phyloP scores from a whole-genome alignment of 2,329 filamentous ascomycete genomes.

The Pestalotiopsis sp. region DNA sequence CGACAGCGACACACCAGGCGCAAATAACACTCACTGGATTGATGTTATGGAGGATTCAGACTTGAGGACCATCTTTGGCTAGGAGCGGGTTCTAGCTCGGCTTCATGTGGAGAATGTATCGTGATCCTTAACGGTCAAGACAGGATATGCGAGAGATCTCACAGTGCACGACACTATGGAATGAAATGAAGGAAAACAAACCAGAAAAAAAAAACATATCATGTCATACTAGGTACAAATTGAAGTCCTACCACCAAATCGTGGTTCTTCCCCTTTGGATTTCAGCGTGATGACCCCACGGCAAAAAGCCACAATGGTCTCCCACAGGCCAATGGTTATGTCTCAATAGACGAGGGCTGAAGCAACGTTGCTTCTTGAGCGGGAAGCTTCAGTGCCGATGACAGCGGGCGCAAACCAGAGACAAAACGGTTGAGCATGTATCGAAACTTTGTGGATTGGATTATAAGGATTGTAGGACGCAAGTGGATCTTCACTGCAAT shows the following conservation, averaged over 20 bases:
- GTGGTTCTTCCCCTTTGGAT: too few species aligned
- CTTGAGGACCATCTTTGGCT: constrained; percentile 20
- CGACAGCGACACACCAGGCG: constrained; percentile 36
- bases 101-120: not conserved
- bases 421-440: not conserved
- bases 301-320: not conserved
- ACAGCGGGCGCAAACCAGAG: not conserved
- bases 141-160: not conserved
- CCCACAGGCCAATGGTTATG: not conserved
- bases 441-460: not conserved
- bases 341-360: not conserved
- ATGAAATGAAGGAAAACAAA: too few species aligned
- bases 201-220: too few species aligned
- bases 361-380: not conserved
- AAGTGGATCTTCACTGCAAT: not conserved
- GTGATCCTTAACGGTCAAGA: not conserved
- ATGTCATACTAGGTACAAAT: too few species aligned
- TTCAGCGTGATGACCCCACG: not conserved
- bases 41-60: constrained; percentile 36
- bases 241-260: too few species aligned
- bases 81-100: not conserved
- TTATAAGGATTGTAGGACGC: too few species aligned
- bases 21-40: constrained; percentile 41
- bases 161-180: too few species aligned
- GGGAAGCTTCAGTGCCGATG: not conserved